These are phyloP conservation scores for Graphilbum fragrans DNA, from an alignment of 2,329 filamentous ascomycete genomes.

Conservation along the genomic window DNA sequence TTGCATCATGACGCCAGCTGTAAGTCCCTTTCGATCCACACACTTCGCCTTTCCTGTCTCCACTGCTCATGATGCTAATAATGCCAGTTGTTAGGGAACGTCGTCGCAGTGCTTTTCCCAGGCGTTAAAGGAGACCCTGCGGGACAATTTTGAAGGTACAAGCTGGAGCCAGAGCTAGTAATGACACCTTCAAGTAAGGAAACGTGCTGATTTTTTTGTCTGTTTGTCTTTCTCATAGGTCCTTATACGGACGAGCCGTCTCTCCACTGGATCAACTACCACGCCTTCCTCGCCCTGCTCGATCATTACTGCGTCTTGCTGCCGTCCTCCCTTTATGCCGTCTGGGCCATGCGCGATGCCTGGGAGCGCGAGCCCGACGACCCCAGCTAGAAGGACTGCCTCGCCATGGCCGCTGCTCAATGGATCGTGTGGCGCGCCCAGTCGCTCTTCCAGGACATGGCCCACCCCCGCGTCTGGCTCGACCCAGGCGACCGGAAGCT, in stretches of 20 bases:
- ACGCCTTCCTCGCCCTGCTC: neutral
- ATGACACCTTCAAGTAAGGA: neutral
- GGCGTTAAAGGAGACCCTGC: neutral
- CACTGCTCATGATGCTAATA: too few relatives aligned
- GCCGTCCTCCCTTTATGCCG: neutral
- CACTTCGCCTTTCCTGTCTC: neutral
- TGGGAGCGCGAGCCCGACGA: neutral
- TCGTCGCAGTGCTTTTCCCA: neutral
- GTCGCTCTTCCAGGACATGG: neutral
- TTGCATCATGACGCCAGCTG: neutral
- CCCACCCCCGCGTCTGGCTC: neutral
- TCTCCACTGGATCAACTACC: neutral
- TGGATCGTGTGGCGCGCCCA: conserved; percentile 1
- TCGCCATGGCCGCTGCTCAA: neutral
- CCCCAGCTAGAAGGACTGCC: neutral
- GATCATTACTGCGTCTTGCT: neutral
- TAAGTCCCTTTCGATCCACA: neutral
- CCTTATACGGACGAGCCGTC: neutral
- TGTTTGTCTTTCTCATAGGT: neutral
- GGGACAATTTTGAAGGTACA: neutral
- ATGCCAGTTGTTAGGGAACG: neutral
- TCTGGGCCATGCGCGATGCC: neutral
- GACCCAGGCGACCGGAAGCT: neutral
- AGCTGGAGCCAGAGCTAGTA: neutral
- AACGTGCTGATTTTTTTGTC: neutral